phyloP scores from a whole-genome alignment of 176 grass and related monocot species.

The Zea mays region Zm-B73-REFERENCE-NAM-5.0 NC_050098.1:45547501-45548000 shows the following conservation, averaged over 20 bases:
- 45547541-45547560: neutral
- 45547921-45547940: neutral
- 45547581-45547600: neutral
- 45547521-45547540: neutral
- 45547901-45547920: constrained; percentile 48
- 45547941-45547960: neutral
- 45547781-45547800: neutral
- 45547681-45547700: constrained; percentile 48
- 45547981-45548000: neutral
- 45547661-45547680: constrained; percentile 47
- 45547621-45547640: constrained; percentile 3
- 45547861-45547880: constrained; percentile 50
- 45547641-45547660: constrained; percentile 1
- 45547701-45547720: constrained; percentile 49
- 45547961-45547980: neutral
- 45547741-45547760: neutral
- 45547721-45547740: constrained; percentile 48
- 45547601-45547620: neutral
- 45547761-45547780: neutral
- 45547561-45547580: constrained; percentile 14
- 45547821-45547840: neutral
- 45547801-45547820: neutral
- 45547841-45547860: neutral
- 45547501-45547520: neutral
- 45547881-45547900: constrained; percentile 64